Evolutionary conservation across 2,329 filamentous ascomycete species (phyloP), one percentile per base, ranked within the genome.

Genomic region (Rutstroemia sp.): DNA sequence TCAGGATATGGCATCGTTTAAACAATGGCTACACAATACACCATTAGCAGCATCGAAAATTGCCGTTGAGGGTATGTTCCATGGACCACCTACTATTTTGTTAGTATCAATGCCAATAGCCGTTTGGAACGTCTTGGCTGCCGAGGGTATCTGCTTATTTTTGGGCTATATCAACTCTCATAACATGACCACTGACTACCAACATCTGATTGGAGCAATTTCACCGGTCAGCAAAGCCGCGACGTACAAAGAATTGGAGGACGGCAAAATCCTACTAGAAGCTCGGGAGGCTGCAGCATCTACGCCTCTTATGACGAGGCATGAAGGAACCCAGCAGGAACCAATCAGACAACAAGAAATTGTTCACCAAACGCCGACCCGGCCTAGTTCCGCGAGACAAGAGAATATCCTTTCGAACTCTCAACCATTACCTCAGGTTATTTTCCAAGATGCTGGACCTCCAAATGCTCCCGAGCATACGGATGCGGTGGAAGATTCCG

Each of bases 101-200:
- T 72, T 86, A 30, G 82, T 86, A 54, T 86, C 83, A 4, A 86
- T 86, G 79, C 82, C 83, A 4, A 75, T 79, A 57, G 75, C 77
- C 5, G 75, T 86, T 14, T 86, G 82, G 81, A 82, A 79, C 61
- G 75, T 84, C 21, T 79, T 86, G 7, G 80, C 84, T 69, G 79
- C 83, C 58, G 82, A 86, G 61, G 84, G 85, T 64, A 82, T 85
- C 21, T 86, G 83, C 69, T 83, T 79, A 62, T 85, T 83, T 58
- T 66, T 86, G 47, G 83, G 83, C 34, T 82, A 83, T 61, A 80
- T 86, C 61, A 84, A 78, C 62, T 86, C 83, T 0, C 81, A 84
- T 64, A 86, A 86, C 69, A 81, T 86, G 78, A 80, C 82, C 8
- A 79, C 82, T 54, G 74, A 86, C 8, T 86, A 86, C 65, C 76